Conservation (phyloP, 768 basidiomycete species). For the Tylopilus subfusipes region DNA sequence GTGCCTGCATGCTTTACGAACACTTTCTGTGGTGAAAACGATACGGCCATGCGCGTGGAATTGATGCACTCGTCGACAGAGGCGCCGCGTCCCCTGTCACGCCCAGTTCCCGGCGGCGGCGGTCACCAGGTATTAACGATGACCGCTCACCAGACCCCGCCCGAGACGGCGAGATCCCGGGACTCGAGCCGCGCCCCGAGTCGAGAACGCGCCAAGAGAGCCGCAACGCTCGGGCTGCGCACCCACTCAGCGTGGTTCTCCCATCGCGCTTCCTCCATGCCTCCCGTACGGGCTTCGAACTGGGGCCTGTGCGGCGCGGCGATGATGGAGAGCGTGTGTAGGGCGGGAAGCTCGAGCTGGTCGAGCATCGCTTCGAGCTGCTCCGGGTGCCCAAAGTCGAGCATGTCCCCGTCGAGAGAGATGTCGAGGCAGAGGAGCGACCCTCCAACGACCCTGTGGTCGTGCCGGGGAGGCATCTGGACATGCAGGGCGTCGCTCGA, state of each 20-base stretch:
- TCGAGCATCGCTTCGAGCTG: slow-evolving; percentile 20
- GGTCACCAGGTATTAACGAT: background rate
- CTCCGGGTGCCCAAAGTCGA: slow-evolving; percentile 20
- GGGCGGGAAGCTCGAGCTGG: slow-evolving; percentile 17
- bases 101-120: background rate
- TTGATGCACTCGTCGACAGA: no score
- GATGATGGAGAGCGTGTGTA: slow-evolving; percentile 15
- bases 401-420: slow-evolving; percentile 19
- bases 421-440: slow-evolving; percentile 16
- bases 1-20: no score
- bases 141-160: background rate
- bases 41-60: no score
- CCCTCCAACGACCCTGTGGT: background rate
- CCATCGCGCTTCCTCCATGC: background rate
- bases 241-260: slow-evolving; percentile 13
- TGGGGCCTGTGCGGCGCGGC: background rate
- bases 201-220: slow-evolving; percentile 16
- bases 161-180: slow-evolving; percentile 1
- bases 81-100: no score
- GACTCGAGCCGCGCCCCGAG: slow-evolving; percentile 5
- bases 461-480: background rate
- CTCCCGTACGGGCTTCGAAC: background rate
- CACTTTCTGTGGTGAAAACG: no score
- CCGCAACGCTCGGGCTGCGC: slow-evolving; percentile 6
- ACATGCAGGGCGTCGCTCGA: slow-evolving; percentile 12